These are phyloP conservation scores for Fusarium brachygibbosum DNA, from an alignment of 2,329 filamentous ascomycete species.

Conservation along the genomic window DNA sequence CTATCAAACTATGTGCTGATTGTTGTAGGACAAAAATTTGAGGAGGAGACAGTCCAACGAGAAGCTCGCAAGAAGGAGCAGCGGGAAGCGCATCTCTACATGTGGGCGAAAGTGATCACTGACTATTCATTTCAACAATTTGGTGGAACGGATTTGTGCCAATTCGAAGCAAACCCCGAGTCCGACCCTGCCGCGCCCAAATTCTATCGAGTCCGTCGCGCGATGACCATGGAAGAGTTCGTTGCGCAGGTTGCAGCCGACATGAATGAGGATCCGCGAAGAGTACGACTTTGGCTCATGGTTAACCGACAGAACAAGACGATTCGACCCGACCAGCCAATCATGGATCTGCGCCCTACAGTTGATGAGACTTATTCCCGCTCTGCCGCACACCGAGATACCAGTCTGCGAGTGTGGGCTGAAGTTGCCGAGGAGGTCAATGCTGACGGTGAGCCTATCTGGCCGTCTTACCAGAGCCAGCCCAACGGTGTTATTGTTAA, in stretches of 20 bases:
- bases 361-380: slow-evolving; percentile 76
- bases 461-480: slow-evolving; percentile 74
- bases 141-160: slow-evolving; percentile 85
- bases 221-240: slow-evolving; percentile 83
- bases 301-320: slow-evolving; percentile 99
- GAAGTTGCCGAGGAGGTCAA: slow-evolving; percentile 79
- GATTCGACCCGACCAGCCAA: slow-evolving; percentile 87
- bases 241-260: slow-evolving; percentile 78
- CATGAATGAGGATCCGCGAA: slow-evolving; percentile 74
- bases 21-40: slow-evolving; percentile 74
- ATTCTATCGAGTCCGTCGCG: slow-evolving; percentile 78
- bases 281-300: slow-evolving; percentile 93
- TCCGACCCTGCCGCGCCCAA: slow-evolving; percentile 78
- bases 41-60: slow-evolving; percentile 82
- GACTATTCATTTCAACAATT: slow-evolving; percentile 85
- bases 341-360: slow-evolving; percentile 81
- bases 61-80: slow-evolving; percentile 88
- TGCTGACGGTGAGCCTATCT: slow-evolving; percentile 76
- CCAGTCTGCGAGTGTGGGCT: slow-evolving; percentile 87
- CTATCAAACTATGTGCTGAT: slow-evolving; percentile 32
- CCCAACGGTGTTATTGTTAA: slow-evolving; percentile 69
- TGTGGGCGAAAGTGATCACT: slow-evolving; percentile 84
- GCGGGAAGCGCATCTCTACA: slow-evolving; percentile 94
- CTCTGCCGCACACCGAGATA: slow-evolving; percentile 71
- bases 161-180: slow-evolving; percentile 73